Conservation (phyloP, 2,329 filamentous ascomycete species). For the Fusarium sp. region DNA sequence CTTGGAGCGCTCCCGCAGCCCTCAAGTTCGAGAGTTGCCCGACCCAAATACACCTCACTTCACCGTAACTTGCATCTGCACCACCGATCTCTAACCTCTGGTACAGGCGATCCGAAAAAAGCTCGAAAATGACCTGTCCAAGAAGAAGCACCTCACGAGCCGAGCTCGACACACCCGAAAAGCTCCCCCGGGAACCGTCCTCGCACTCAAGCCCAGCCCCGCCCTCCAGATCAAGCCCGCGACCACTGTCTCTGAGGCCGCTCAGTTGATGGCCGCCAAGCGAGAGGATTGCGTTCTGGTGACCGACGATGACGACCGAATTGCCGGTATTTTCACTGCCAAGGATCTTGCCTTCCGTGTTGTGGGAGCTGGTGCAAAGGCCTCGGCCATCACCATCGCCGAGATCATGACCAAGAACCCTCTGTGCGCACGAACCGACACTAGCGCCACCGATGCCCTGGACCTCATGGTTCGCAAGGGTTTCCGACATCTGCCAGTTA, state of each 20-base stretch:
- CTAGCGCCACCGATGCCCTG: constrained; percentile 95
- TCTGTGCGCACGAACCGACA: constrained; percentile 95
- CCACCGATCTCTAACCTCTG: constrained; percentile 24
- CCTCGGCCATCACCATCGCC: constrained; percentile 89
- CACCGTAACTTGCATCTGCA: constrained; percentile 8
- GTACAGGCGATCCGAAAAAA: constrained; percentile 92
- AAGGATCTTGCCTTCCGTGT: constrained; percentile 99
- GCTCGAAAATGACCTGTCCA: constrained; percentile 96
- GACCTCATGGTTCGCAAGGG: constrained; percentile 99
- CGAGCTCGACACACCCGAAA: constrained; percentile 89
- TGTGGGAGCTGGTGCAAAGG: constrained; percentile 89
- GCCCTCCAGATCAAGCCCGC: constrained; percentile 97
- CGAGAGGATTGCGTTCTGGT: constrained; percentile 97
- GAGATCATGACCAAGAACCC: constrained; percentile 99
- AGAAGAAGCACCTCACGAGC: constrained; percentile 87
- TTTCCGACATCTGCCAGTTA: constrained; percentile 96
- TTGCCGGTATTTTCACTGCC: constrained; percentile 98
- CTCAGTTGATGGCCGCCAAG: constrained; percentile 98
- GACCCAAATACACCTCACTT: constrained; percentile 28
- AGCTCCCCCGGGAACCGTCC: constrained; percentile 93
- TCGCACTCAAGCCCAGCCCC: constrained; percentile 93
- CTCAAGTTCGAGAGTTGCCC: background rate
- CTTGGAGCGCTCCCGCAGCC: background rate
- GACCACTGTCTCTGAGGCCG: constrained; percentile 94
- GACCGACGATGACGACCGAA: constrained; percentile 96